Evolutionary conservation across 192 early-diverging fungal genomes (phyloP).

Genomic region (Dispira simplex): DNA sequence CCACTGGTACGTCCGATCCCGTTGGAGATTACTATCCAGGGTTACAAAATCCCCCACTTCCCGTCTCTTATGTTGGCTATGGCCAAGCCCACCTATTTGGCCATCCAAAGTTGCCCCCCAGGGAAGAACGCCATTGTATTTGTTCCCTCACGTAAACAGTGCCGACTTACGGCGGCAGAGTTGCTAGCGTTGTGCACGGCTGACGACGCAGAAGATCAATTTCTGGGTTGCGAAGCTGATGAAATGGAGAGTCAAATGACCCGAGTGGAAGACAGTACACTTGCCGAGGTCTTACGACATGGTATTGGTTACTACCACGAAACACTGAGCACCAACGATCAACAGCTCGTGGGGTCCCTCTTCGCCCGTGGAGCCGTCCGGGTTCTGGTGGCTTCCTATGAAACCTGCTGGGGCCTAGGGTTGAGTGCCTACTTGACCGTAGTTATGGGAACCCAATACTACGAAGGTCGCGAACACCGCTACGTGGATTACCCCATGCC

Average conservation of each 20-base stretch:
- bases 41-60: conserved; percentile 83
- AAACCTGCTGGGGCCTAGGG: conserved; percentile 84
- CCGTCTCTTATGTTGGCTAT: conserved; percentile 92
- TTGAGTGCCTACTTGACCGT: conserved; percentile 68
- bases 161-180: conserved; percentile 71
- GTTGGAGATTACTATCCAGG: conserved; percentile 89
- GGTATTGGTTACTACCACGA: conserved; percentile 93
- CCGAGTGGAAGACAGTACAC: conserved; percentile 51
- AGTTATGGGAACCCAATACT: conserved; percentile 96
- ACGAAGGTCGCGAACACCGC: conserved; percentile 83
- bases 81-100: conserved; percentile 67
- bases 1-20: conserved; percentile 87
- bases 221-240: conserved; percentile 49
- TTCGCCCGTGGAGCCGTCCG: conserved; percentile 68
- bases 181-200: conserved; percentile 66
- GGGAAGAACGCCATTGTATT: conserved; percentile 75
- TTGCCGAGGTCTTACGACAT: conserved; percentile 50
- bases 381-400: conserved; percentile 77
- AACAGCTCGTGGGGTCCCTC: conserved; percentile 50
- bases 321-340: conserved; percentile 61
- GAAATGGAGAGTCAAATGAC: conserved; percentile 42
- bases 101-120: conserved; percentile 39
- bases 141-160: conserved; percentile 82
- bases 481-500: conserved; percentile 93
- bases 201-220: conserved; percentile 56